phyloP scores from a whole-genome alignment of 192 early-diverging fungal species.

The Rhizophagus sp. region DNA sequence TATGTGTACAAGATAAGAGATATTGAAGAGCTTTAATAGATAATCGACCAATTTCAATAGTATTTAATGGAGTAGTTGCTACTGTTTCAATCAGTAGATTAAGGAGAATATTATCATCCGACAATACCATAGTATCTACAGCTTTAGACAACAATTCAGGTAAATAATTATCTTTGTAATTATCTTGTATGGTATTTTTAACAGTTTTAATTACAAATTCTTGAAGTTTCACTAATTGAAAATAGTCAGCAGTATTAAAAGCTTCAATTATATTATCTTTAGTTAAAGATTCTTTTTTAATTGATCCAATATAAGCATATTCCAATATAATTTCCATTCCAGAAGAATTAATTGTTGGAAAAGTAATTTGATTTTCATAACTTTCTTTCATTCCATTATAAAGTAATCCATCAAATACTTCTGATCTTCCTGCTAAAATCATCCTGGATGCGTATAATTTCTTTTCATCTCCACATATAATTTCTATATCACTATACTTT shows the following conservation, averaged over 20 bases:
- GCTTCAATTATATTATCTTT: conserved; percentile 14
- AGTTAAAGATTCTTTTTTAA: conserved; percentile 19
- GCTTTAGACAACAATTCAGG: conserved; percentile 5
- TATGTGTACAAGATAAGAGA: neutral
- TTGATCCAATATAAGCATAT: conserved; percentile 6
- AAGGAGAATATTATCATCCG: neutral
- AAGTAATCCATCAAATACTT: conserved; percentile 21
- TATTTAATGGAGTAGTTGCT: neutral
- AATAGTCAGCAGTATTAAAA: conserved; percentile 26
- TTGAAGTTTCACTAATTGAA: neutral
- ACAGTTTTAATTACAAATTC: neutral
- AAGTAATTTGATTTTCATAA: conserved; percentile 1
- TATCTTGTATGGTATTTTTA: neutral
- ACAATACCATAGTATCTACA: neutral
- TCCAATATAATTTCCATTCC: conserved; percentile 28
- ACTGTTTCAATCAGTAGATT: neutral
- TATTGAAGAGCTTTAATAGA: neutral
- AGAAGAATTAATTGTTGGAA: conserved; percentile 12
- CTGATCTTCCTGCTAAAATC: conserved; percentile 18
- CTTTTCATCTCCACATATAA: neutral
- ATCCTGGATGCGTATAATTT: neutral
- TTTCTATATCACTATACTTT: too few species aligned
- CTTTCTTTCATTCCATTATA: conserved; percentile 17
- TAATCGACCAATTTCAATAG: neutral
- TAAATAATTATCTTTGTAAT: neutral